Conservation (phyloP, 345 rosid species). For the Triadica sebifera region DNA sequence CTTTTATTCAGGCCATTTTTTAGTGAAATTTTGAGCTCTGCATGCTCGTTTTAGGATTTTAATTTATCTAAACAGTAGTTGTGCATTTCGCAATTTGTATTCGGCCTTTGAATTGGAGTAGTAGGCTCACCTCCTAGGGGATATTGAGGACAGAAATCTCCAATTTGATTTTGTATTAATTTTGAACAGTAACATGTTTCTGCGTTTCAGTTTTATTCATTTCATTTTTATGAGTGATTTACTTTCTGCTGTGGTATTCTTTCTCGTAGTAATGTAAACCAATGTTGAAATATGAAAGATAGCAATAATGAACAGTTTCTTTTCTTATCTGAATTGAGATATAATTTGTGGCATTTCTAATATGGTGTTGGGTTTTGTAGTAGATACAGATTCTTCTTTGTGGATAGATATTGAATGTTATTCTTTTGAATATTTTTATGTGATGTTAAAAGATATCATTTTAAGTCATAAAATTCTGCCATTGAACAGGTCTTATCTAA, state of each 20-base stretch:
- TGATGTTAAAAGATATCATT: neutral
- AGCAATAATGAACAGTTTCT: neutral
- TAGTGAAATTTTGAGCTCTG: neutral
- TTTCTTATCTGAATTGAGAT: neutral
- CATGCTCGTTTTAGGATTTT: neutral
- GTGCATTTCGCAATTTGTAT: no score
- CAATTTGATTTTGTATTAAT: no score
- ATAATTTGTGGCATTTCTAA: neutral
- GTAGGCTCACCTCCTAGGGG: no score
- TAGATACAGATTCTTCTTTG: neutral
- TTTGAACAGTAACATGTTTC: neutral
- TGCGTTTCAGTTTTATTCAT: neutral
- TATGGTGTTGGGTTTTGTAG: neutral
- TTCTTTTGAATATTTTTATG: neutral
- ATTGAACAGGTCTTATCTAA: constrained; percentile 61
- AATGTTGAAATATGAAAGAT: neutral
- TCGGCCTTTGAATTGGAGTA: neutral
- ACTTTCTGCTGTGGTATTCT: neutral
- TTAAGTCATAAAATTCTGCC: neutral
- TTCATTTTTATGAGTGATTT: neutral
- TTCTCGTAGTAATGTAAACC: neutral
- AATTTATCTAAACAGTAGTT: no score
- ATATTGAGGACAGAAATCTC: neutral
- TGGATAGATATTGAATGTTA: neutral
- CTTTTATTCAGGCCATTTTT: neutral